These are phyloP conservation scores for Russula foetens DNA, from an alignment of 768 basidiomycete species.

Conservation along the genomic window DNA sequence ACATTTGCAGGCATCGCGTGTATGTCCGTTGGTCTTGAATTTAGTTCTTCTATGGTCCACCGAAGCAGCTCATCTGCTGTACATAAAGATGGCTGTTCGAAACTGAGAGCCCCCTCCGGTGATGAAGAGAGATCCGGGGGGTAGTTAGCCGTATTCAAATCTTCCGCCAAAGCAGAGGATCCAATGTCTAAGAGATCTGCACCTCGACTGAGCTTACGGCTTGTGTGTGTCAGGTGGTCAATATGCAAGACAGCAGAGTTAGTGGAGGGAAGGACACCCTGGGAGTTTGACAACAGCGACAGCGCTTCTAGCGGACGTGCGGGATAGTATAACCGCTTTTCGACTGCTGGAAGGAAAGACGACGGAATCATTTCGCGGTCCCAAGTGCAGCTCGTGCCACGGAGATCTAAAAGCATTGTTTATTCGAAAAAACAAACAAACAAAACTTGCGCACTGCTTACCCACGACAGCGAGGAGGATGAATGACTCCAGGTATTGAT, in stretches of 20 bases:
- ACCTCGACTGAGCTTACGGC: neutral
- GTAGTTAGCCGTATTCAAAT: neutral
- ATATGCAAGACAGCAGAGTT: slow-evolving; percentile 13
- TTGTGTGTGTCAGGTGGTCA: slow-evolving; percentile 11
- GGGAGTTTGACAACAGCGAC: slow-evolving; percentile 2
- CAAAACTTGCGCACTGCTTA: neutral
- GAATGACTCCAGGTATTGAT: slow-evolving; percentile 10
- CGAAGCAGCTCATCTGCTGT: neutral
- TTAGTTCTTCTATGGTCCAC: neutral
- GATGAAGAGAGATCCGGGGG: neutral
- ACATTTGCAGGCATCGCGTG: neutral
- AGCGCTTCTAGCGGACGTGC: slow-evolving; percentile 9
- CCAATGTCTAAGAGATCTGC: neutral
- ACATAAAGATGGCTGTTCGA: neutral
- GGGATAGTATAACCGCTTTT: slow-evolving; percentile 16
- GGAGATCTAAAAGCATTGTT: slow-evolving; percentile 13
- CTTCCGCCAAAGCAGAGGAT: neutral
- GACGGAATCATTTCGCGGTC: slow-evolving; percentile 5
- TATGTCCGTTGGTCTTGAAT: neutral
- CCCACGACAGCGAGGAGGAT: slow-evolving; percentile 18
- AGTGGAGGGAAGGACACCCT: slow-evolving; percentile 9
- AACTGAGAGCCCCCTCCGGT: neutral
- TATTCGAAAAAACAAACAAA: neutral
- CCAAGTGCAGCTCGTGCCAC: slow-evolving; percentile 16
- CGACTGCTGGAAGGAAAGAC: slow-evolving; percentile 12